A percentile compares a stretch with the other conserved stretches of the same genome.
Evolutionary conservation across 768 basidiomycete species (phyloP).

Genomic region (Pulveroboletus ravenelii): DNA sequence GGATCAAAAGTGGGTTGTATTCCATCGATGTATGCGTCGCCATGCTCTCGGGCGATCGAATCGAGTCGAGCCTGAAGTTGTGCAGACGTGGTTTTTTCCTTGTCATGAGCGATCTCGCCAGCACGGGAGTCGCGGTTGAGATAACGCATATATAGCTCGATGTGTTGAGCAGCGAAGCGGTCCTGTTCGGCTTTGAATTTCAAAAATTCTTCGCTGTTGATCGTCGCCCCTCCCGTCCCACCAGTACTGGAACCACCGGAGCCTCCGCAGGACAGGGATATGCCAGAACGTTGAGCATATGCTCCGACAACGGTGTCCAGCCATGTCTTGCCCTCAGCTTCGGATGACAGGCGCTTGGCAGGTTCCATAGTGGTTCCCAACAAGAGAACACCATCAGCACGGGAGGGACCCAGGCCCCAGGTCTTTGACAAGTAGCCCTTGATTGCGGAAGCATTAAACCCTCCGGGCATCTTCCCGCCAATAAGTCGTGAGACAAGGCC

Average conservation of each 20-base stretch:
- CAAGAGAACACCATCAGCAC: conserved; percentile 86
- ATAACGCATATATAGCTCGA: conserved; percentile 97
- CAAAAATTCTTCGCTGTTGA: conserved; percentile 97
- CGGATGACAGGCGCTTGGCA: conserved; percentile 85
- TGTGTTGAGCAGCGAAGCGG: conserved; percentile 85
- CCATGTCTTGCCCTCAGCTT: conserved; percentile 92
- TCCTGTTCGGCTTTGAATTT: conserved; percentile 95
- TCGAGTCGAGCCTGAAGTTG: conserved; percentile 84
- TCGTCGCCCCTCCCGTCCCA: conserved; percentile 71
- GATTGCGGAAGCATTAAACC: conserved; percentile 91
- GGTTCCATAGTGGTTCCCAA: conserved; percentile 92
- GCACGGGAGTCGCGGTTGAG: conserved; percentile 89
- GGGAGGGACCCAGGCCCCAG: conserved; percentile 92
- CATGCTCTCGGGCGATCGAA: conserved; percentile 85
- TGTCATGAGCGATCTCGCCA: conserved; percentile 85
- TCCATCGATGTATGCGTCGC: conserved; percentile 88
- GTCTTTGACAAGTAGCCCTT: conserved; percentile 85
- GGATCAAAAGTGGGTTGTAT: conserved; percentile 94
- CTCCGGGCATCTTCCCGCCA: conserved; percentile 97
- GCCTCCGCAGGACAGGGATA: conserved; percentile 70
- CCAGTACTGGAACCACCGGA: conserved; percentile 56
- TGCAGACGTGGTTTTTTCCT: conserved; percentile 69
- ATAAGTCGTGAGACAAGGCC: conserved; percentile 88
- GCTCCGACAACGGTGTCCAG: conserved; percentile 76
- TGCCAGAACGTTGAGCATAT: conserved; percentile 88